Base-by-base conservation (phyloP, 2,329 filamentous ascomycete genomes). In the Pleomassaria siparia region DNA sequence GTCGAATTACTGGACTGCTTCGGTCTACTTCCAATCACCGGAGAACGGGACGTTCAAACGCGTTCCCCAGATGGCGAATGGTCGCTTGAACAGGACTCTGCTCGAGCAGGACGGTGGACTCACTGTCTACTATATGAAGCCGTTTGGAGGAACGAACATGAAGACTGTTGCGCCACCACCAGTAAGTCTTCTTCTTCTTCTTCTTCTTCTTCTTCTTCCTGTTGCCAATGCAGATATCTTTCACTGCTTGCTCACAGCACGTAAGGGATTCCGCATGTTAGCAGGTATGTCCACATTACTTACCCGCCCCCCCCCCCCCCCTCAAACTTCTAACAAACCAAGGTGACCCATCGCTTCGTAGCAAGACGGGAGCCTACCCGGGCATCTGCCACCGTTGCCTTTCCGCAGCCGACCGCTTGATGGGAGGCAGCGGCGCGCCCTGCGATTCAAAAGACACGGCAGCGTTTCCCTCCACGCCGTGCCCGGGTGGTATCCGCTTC, bases 201-300 rank as follows among this genome's bases (percentile, higher is more conserved):
- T 12, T 2, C 21, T 22, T n/a, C 2, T 33, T 15, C 13, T 16
- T 40, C 10, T 12, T 2, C 21, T 22, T n/a, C 2, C 25, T 15
- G 4, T 16, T 28, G 18, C n/a, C 28, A 22, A 41, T 15, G n/a
- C 11, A 21, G 15, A 12, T 29, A 18, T 5, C 3, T 25, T 4
- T 15, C 30, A 7, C 8, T 28, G 7, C 12, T 13, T 8, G 32
- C 32, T 46, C 26, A 49, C 41, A 18, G 28, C 86, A 12, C 18
- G 12, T 16, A 62, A 77, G 13, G 85, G 84, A 15, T 77, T 91
- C 56, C 81, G 83, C 64, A 88, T 91, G 74, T 61, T 91, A 49
- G 81, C 78, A 51, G 87, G n/a, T n/a, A n/a, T n/a, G n/a, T n/a
- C n/a, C n/a, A n/a, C n/a, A n/a, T n/a, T n/a, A n/a, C n/a, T n/a